Conservation (phyloP, 306 rosid genomes). For the Acacia melanoxylon region DNA sequence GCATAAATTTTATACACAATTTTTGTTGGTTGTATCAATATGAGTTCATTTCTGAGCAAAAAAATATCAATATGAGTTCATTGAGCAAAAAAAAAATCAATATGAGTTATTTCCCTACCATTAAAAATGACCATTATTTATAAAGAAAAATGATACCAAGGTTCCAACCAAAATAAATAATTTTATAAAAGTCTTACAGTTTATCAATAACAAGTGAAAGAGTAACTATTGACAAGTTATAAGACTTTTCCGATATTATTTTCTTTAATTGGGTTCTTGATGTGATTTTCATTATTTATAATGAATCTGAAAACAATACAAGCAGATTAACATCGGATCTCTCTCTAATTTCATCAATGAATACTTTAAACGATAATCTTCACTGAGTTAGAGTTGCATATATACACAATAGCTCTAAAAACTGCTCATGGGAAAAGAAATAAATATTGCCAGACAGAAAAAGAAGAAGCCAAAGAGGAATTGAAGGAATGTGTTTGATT, state of each 20-base stretch:
- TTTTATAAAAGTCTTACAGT: no score
- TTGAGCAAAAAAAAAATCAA: no score
- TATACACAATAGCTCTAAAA: neutral
- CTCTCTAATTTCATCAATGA: neutral
- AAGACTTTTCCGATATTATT: no score
- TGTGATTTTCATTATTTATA: neutral
- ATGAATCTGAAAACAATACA: neutral
- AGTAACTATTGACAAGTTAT: rapidly evolving
- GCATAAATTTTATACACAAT: no score
- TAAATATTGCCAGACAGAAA: neutral
- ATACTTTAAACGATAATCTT: neutral
- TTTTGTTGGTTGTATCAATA: no score
- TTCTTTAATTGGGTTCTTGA: no score
- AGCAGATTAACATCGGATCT: neutral
- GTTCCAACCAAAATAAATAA: no score
- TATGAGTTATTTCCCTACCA: no score
- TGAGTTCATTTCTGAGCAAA: no score
- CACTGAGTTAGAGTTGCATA: neutral
- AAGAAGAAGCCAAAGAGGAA: neutral
- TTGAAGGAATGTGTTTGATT: neutral
- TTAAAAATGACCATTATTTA: neutral
- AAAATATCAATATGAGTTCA: no score
- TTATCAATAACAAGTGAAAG: no score
- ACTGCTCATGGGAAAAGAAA: neutral
- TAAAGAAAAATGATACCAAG: no score